A percentile compares a stretch with the other conserved stretches of the same genome.
These are phyloP conservation scores for Acaromyces ingoldii DNA, from an alignment of 1,284 basidiomycete species.

Conservation along the genomic window DNA sequence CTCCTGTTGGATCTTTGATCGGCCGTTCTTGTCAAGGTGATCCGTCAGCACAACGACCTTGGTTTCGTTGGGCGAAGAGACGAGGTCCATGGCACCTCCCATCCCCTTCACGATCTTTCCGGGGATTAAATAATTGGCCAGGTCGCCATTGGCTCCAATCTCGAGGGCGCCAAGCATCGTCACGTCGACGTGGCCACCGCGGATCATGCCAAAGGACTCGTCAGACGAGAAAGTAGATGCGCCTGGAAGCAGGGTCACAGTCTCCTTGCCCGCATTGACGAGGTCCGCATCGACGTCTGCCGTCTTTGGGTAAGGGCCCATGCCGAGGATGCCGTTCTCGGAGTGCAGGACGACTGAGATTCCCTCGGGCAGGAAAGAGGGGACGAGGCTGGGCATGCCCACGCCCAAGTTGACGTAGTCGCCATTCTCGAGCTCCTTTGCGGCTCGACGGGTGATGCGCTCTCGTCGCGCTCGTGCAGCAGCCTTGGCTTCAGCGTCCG, in stretches of 20 bases:
- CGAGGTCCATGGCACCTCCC: conserved; percentile 63
- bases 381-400: conserved; percentile 46
- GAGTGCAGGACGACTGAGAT: conserved; percentile 42
- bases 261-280: conserved; percentile 81
- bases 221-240: conserved; percentile 86
- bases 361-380: conserved; percentile 41
- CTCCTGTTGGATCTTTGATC: conserved; percentile 75
- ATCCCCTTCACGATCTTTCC: conserved; percentile 62
- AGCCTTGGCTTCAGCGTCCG: conserved; percentile 15
- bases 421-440: conserved; percentile 41
- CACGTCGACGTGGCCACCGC: conserved; percentile 86
- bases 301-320: conserved; percentile 43
- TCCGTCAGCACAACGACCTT: conserved; percentile 73
- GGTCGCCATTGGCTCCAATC: conserved; percentile 86
- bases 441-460: conserved; percentile 36
- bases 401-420: conserved; percentile 48
- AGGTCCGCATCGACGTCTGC: conserved; percentile 47
- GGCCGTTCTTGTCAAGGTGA: conserved; percentile 82
- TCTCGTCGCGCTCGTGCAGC: conserved; percentile 24
- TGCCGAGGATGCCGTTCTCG: conserved; percentile 48
- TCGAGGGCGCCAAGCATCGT: conserved; percentile 90
- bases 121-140: conserved; percentile 97
- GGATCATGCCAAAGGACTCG: conserved; percentile 93
- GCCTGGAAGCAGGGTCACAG: conserved; percentile 70
- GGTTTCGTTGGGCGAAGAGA: conserved; percentile 29